Base-by-base conservation (phyloP, 345 rosid species). In the Boechera stricta region DNA sequence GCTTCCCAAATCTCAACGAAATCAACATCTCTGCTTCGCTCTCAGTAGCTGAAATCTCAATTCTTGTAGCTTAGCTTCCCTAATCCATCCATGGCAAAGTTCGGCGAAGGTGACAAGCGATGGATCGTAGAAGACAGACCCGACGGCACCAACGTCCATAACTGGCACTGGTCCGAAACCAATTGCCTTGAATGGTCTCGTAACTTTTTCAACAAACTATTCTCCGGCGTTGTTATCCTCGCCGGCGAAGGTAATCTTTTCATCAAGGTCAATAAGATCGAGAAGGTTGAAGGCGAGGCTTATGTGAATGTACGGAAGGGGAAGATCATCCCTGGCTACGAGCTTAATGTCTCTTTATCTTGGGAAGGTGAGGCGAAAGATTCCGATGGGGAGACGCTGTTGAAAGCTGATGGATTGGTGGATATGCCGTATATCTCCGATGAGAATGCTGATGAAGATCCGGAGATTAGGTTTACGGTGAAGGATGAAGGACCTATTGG, bases 91-190 rank as follows among this genome's bases (percentile, higher is more conserved):
- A 95, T 92, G 99, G 99, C 99, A 6, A 95, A 85, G 73, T 87
- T 82, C 84, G 99, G 98, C 32, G 99, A 95, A 61, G 98, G 99
- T 10, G 98, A 95, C 87, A 93, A 86, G 79, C 91, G 99, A 5
- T 95, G 99, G 98, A 95, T 95, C 86, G 99, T 95, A 0, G 96
- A 95, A 52, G 99, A 93, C 33, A 85, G 99, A 59, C 63, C 93
- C n/a, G 98, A 95, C 85, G 99, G 97, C 41, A 84, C 98, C 78
- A 95, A 95, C 74, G 98, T 93, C 54, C 97, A 95, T 75, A 92
- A 92, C 86, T 93, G 99, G 99, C 99, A 95, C 89, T 95, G 98
- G 99, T 82, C 98, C 1, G 98, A 95, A 77, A 95, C 98, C 41
- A 84, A 95, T 54, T 95, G 98, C 69, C 82, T 95, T 8, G 96